Base-by-base conservation (phyloP, 2,329 filamentous ascomycete genomes). In the Cercospora beticola region DNA sequence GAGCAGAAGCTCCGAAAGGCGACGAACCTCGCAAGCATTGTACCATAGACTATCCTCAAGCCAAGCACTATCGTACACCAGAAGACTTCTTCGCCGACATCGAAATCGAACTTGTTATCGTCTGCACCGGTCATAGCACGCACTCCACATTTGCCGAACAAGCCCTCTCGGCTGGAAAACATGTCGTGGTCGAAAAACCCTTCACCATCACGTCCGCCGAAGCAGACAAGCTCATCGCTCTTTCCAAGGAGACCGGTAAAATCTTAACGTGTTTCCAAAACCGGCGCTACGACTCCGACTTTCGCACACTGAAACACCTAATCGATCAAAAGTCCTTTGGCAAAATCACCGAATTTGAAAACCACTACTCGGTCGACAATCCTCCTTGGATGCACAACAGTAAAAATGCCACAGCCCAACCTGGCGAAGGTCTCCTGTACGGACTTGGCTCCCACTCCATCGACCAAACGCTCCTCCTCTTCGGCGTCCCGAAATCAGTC, bases 11-110 rank as follows among this genome's bases (percentile, higher is more conserved):
- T 0, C 80, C 81, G 0, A 58, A 68, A 6, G 73, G 77, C n/a
- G 73, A 70, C 1, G 75, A 79, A 0, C 67, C 73, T 0, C 79
- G 79, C 40, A 81, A 79, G 0, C 83, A 86, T 71, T 86, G 83
- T 74, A 84, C 82, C 0, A 74, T 83, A n/a, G 83, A 86, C 72
- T 82, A 81, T 57, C 83, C 84, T 0, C 64, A 77, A 9, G 79
- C 80, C 7, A 79, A 79, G 66, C 75, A 78, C 66, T 78, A 80
- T 68, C 74, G 70, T 10, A 76, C 72, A 31, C 70, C 74, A 30
- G 72, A 78, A 30, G 78, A 78, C 2, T 78, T 81, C 66, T 80
- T 80, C 67, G 76, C 74, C 12, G 77, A 79, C 68, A 58, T 65
- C 3, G 70, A 78, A 3, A 75, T 80, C 33, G 76, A 79, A 18